Evolutionary conservation across 495 filamentous ascomycete genomes (phyloP).

Genomic region (Evernia prunastri): DNA sequence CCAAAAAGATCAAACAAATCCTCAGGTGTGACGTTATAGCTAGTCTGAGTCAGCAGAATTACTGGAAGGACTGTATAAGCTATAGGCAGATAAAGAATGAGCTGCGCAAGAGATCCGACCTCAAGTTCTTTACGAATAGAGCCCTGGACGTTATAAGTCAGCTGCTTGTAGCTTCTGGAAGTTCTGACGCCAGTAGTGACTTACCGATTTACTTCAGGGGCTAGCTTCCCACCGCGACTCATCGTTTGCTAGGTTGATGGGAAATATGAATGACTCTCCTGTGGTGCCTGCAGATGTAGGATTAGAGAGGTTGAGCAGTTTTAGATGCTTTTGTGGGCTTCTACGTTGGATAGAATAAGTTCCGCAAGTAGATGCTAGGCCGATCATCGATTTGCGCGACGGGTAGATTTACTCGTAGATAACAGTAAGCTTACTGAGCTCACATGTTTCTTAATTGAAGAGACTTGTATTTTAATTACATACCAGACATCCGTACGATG

Average conservation of each 20-base stretch:
- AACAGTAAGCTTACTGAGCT: too few species aligned
- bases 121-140: conserved; percentile 97
- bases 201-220: conserved; percentile 92
- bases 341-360: too few species aligned
- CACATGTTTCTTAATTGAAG: too few species aligned
- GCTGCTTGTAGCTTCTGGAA: conserved; percentile 4
- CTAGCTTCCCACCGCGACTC: conserved; percentile 80
- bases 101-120: conserved; percentile 46
- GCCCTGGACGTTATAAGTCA: conserved; percentile 50
- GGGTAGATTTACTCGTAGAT: too few species aligned
- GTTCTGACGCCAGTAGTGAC: conserved; percentile 27
- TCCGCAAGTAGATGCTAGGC: too few species aligned
- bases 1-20: conserved; percentile 93
- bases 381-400: too few species aligned
- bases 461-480: too few species aligned
- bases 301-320: too few species aligned
- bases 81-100: not conserved
- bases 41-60: conserved; percentile 32
- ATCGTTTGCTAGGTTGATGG: conserved; percentile 34
- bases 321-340: too few species aligned
- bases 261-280: not conserved
- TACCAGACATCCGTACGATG: too few species aligned
- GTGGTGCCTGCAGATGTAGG: not conserved
- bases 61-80: not conserved
- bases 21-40: conserved; percentile 92